Percentiles rank a stretch among this genome's conserved stretches.
Conservation (phyloP, 1,284 basidiomycete species). For the Moniliophthora roreri region DNA sequence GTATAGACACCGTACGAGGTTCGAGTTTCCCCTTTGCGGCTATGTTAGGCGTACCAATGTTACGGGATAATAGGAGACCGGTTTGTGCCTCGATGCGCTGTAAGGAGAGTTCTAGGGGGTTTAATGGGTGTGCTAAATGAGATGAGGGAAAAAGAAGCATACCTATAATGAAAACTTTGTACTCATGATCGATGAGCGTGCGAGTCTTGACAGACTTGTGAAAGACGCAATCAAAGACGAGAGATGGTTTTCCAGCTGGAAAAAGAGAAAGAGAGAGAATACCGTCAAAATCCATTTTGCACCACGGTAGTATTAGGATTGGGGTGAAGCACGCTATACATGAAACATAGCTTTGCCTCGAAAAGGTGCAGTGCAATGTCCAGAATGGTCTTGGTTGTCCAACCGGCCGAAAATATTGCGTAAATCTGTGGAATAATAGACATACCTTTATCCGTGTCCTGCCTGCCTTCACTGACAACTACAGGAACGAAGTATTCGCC, state of each 20-base stretch:
- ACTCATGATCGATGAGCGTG: slow-evolving; percentile 55
- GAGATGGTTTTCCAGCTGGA: slow-evolving; percentile 62
- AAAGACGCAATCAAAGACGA: slow-evolving; percentile 73
- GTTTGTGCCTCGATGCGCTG: slow-evolving; percentile 66
- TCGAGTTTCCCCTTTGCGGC: slow-evolving; percentile 61
- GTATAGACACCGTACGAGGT: slow-evolving; percentile 56
- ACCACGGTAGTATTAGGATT: no score
- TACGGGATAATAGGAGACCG: slow-evolving; percentile 55
- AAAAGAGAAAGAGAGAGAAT: no score
- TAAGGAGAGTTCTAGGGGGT: slow-evolving; percentile 55
- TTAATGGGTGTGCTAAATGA: neutral
- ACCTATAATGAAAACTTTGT: slow-evolving; percentile 72
- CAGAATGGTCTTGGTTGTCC: no score
- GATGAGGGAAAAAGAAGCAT: slow-evolving; percentile 16
- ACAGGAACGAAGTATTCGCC: slow-evolving; percentile 65
- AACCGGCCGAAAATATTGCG: no score
- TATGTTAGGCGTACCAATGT: slow-evolving; percentile 70
- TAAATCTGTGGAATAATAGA: neutral
- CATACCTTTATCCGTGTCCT: slow-evolving; percentile 69
- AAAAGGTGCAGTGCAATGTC: neutral
- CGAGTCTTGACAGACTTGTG: slow-evolving; percentile 58
- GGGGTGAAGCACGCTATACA: neutral
- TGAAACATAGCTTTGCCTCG: neutral
- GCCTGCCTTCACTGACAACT: slow-evolving; percentile 63
- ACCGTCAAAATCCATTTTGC: no score